A percentile compares a stretch with the other conserved stretches of the same genome.
Evolutionary conservation across 257 asterid genomes (phyloP).

Genomic region (Galeopsis tetrahit): DNA sequence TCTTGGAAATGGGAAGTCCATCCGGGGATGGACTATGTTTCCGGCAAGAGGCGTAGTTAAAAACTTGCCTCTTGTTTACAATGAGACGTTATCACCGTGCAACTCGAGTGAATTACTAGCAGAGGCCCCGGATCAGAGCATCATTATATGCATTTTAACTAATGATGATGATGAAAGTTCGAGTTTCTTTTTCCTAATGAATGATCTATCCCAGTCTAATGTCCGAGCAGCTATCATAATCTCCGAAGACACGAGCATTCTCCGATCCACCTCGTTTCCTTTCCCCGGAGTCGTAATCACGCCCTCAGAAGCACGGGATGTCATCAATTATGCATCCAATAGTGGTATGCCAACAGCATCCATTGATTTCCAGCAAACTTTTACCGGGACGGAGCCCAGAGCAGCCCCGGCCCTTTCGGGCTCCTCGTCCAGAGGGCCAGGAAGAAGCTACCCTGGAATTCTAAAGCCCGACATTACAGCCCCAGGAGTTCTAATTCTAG

Average conservation of each 20-base stretch:
- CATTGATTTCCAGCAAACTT: constrained; percentile 44
- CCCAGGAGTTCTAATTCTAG: constrained; percentile 45
- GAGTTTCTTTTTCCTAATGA: constrained; percentile 16
- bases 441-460: constrained; percentile 35
- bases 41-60: constrained; percentile 26
- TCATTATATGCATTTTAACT: constrained; percentile 31
- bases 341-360: constrained; percentile 30
- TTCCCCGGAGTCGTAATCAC: constrained; percentile 43
- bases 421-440: constrained; percentile 45
- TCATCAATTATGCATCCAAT: constrained; percentile 32
- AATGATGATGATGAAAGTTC: neutral
- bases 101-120: constrained; percentile 25
- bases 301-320: constrained; percentile 27
- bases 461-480: constrained; percentile 50
- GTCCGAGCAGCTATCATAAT: constrained; percentile 37
- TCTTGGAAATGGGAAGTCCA: constrained; percentile 35
- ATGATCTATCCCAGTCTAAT: constrained; percentile 23
- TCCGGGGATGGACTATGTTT: constrained; percentile 42
- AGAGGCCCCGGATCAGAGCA: constrained; percentile 29
- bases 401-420: constrained; percentile 45
- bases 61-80: constrained; percentile 33
- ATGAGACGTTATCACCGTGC: constrained; percentile 35
- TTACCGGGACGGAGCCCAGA: constrained; percentile 38
- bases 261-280: constrained; percentile 30
- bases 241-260: constrained; percentile 31